These are phyloP conservation scores for Rhodotorula toruloides DNA, from an alignment of 768 basidiomycete genomes.

Conservation along the genomic window DNA sequence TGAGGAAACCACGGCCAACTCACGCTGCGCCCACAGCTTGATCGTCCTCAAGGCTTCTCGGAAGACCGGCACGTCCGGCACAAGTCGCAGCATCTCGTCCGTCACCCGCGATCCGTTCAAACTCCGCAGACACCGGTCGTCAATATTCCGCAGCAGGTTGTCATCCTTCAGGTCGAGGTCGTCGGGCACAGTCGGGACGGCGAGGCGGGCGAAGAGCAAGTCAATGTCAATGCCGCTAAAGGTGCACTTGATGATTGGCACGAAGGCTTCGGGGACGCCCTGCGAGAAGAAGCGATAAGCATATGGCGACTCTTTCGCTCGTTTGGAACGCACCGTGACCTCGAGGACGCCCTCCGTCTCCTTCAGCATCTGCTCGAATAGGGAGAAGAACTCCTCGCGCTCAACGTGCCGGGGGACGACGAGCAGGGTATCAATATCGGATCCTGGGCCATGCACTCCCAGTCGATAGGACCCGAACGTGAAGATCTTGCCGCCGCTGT, in stretches of 20 bases:
- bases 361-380: conserved; percentile 82
- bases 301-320: neutral
- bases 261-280: conserved; percentile 95
- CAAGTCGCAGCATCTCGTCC: conserved; percentile 88
- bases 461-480: conserved; percentile 97
- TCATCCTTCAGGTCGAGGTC: conserved; percentile 85
- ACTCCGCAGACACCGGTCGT: conserved; percentile 92
- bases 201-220: conserved; percentile 84
- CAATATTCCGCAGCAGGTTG: conserved; percentile 81
- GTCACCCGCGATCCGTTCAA: conserved; percentile 91
- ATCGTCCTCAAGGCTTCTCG: conserved; percentile 91
- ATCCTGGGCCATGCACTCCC: conserved; percentile 90
- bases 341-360: conserved; percentile 77
- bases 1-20: conserved; percentile 2
- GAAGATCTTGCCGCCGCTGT: conserved; percentile 89
- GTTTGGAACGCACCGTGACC: conserved; percentile 65
- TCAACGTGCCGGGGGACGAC: conserved; percentile 96
- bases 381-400: conserved; percentile 89
- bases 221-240: conserved; percentile 89
- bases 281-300: conserved; percentile 45
- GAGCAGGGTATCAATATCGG: conserved; percentile 96
- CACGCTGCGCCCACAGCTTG: conserved; percentile 94
- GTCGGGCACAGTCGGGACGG: conserved; percentile 81
- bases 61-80: conserved; percentile 90
- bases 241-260: conserved; percentile 87